Base-by-base conservation (phyloP, 176 grass and related monocot genomes). In the Leersia perrieri region DNA sequence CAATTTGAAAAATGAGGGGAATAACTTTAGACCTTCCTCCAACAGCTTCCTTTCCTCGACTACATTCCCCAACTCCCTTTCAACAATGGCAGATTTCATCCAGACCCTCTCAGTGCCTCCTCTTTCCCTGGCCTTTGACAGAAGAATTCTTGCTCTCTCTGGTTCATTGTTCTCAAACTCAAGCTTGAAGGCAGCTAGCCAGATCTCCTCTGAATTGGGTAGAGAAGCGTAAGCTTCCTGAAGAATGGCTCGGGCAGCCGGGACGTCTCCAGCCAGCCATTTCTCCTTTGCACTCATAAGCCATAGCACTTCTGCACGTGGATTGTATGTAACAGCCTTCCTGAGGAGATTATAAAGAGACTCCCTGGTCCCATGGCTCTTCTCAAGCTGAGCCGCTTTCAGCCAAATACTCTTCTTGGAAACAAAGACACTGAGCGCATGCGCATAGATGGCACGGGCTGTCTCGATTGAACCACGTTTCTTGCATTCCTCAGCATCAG, bases 221-320 rank as follows among this genome's bases (percentile, higher is more conserved):
- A 97, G 91, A 68, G 94, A 89, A 23, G 91, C 91, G 73, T 97
- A 94, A 72, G 94, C 94, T 90, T 97, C 94, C 81, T 94, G 94
- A 26, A 97, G 91, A 90, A 97, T 97, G 33, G 89, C 89, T 62
- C 94, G 87, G 63, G 94, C 94, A 72, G 91, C 71, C 72, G 89
- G 91, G 22, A 97, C 94, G 84, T 97, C 94, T 40, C 94, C 94
- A 66, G 94, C 89, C 5, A 97, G 68, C 94, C 94, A 97, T 38
- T 97, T 97, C 72, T 97, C 94, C 77, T 97, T 97, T 30, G 94
- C 94, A 86, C 91, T 89, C 94, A 97, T 97, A 41, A 97, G 87
- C 94, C 94, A 97, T 66, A 97, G 63, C 13, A 97, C 94, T 86
- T 97, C 94, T 79, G 91, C 94, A 60, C 91, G 87, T 40, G 94